phyloP scores from a whole-genome alignment of 495 filamentous ascomycete genomes.

The Trichocladium uniseriatum region DNA sequence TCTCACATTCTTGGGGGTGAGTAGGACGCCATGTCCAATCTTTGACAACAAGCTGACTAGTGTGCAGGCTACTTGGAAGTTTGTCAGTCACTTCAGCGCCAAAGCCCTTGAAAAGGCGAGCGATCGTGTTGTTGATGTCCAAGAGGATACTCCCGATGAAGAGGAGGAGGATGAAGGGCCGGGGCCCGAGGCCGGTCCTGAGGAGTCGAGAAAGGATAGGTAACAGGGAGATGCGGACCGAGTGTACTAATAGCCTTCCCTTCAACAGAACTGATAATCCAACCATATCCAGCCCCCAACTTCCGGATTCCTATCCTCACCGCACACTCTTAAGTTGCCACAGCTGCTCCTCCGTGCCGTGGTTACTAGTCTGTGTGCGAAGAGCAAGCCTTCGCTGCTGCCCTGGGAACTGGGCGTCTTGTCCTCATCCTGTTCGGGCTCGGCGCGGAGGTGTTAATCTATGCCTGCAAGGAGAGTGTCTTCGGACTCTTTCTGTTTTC shows the following conservation, averaged over 20 bases:
- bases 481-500: conserved; percentile 9
- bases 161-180: conserved; percentile 41
- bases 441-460: conserved; percentile 17
- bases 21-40: conserved; percentile 20
- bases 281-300: no score
- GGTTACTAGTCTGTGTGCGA: conserved; percentile 93
- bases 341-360: conserved; percentile 60
- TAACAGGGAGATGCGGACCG: not conserved
- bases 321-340: conserved; percentile 96
- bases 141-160: conserved; percentile 62
- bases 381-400: conserved; percentile 48
- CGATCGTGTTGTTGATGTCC: conserved; percentile 73
- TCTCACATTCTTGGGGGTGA: conserved; percentile 71
- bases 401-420: conserved; percentile 37
- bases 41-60: conserved; percentile 16
- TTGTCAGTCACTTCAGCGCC: conserved; percentile 60
- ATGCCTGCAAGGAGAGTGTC: conserved; percentile 9
- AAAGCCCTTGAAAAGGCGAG: conserved; percentile 63
- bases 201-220: conserved; percentile 22
- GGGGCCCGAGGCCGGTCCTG: not conserved
- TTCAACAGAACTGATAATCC: no score
- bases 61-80: conserved; percentile 66
- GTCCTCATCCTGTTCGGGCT: conserved; percentile 21
- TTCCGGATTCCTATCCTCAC: conserved; percentile 10
- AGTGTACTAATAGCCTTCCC: not conserved